phyloP scores from a whole-genome alignment of 306 rosid genomes.

The Mimosa pudica region DNA sequence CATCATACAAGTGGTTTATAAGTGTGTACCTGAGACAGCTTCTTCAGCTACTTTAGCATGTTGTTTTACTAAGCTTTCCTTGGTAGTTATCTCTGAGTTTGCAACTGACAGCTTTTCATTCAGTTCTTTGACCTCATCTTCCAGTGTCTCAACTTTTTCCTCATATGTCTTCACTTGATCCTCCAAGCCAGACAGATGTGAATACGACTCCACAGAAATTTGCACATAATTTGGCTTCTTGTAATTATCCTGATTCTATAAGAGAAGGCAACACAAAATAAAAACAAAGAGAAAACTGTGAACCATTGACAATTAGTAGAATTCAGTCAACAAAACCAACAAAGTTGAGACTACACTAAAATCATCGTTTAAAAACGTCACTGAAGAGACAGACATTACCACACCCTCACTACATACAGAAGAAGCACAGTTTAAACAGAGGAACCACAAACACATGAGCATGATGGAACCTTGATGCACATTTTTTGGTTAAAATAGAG shows the following conservation, averaged over 20 bases:
- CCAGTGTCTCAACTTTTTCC: conserved; percentile 71
- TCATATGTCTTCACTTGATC: conserved; percentile 81
- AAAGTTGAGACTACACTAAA: neutral
- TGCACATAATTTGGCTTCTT: conserved; percentile 89
- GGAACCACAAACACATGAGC: neutral
- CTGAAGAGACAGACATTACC: neutral
- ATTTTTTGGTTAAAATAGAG: neutral
- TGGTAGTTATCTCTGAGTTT: conserved; percentile 75
- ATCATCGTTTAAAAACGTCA: neutral
- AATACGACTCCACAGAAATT: conserved; percentile 91
- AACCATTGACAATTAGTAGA: conserved; percentile 13
- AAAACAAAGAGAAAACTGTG: conserved; percentile 17
- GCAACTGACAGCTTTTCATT: conserved; percentile 79
- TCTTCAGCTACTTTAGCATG: conserved; percentile 99
- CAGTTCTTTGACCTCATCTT: conserved; percentile 68
- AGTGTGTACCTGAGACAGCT: conserved; percentile 96
- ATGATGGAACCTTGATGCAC: neutral
- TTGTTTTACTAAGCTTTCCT: conserved; percentile 86
- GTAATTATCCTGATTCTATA: conserved; percentile 57
- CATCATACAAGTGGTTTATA: conserved; percentile 34
- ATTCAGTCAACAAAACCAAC: conserved; percentile 24
- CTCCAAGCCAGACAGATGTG: conserved; percentile 85
- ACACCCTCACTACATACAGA: neutral
- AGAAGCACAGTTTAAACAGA: neutral
- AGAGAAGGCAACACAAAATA: conserved; percentile 4